Evolutionary conservation across 345 rosid genomes (phyloP).

Genomic region (Erodium maritimum): DNA sequence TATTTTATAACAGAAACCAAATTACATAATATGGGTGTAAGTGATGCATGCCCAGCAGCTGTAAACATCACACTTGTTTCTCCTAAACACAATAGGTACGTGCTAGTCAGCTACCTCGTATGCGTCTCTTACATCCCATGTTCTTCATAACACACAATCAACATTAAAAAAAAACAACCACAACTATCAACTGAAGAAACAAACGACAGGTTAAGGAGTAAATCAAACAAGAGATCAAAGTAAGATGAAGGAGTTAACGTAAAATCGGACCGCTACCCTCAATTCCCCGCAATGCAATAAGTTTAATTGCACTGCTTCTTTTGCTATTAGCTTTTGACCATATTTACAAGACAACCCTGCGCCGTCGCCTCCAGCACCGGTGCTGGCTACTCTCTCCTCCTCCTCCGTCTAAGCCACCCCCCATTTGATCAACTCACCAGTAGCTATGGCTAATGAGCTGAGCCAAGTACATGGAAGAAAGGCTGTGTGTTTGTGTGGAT

Average conservation of each 20-base stretch:
- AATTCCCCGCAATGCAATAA: conserved; percentile 83
- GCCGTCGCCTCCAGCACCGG: conserved; percentile 11
- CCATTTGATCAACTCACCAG: no score
- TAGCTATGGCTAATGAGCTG: background rate
- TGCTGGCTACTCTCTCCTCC: no score
- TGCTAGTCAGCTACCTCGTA: no score
- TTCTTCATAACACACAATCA: background rate
- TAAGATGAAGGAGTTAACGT: conserved; percentile 7
- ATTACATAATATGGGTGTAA: conserved; percentile 47
- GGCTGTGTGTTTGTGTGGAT: conserved; percentile 7
- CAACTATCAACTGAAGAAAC: no score
- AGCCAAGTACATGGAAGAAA: conserved; percentile 1
- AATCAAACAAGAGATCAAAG: background rate
- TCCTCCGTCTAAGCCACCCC: conserved; percentile 1
- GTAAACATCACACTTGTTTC: no score
- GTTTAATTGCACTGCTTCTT: conserved; percentile 12
- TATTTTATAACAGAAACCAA: no score
- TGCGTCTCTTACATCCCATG: conserved; percentile 33
- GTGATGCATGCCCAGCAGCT: conserved; percentile 83
- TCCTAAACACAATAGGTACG: no score
- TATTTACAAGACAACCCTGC: conserved; percentile 21
- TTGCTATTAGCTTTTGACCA: conserved; percentile 14
- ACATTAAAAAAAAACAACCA: background rate
- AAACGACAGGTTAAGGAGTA: background rate
- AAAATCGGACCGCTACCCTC: conserved; percentile 87